A percentile compares a stretch with the other conserved stretches of the same genome.
Conservation (phyloP, 768 basidiomycete genomes). For the Collybia nuda region DNA sequence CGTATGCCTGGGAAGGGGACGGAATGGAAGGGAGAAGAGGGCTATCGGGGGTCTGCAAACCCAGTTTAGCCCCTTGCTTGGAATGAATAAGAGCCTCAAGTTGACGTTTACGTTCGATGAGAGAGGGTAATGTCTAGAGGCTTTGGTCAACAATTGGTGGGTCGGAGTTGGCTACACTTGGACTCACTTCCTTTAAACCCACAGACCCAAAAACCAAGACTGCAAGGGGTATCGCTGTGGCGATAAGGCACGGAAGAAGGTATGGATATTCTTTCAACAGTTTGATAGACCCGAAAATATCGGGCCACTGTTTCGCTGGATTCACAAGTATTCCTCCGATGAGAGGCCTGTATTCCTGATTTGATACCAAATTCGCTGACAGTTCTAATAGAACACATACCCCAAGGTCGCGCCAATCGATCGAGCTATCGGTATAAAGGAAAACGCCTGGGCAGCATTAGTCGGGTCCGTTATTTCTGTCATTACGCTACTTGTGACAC, state of each 20-base stretch:
- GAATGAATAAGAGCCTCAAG: neutral
- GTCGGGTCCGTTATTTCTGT: slow-evolving; percentile 21
- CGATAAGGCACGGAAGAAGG: slow-evolving; percentile 59
- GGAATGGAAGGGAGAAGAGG: slow-evolving; percentile 3
- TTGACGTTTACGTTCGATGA: neutral
- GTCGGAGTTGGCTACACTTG: neutral
- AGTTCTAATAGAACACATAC: neutral
- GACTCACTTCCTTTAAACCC: slow-evolving; percentile 44
- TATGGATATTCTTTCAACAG: slow-evolving; percentile 51
- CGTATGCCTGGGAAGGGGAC: slow-evolving; percentile 1
- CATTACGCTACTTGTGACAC: slow-evolving; percentile 28
- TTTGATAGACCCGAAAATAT: slow-evolving; percentile 30
- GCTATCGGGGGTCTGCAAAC: slow-evolving; percentile 4
- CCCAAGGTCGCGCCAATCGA: slow-evolving; percentile 13
- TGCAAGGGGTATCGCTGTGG: slow-evolving; percentile 46
- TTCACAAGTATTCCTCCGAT: slow-evolving; percentile 49
- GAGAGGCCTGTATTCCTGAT: slow-evolving; percentile 32
- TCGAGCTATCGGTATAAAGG: slow-evolving; percentile 12
- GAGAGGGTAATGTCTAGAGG: slow-evolving; percentile 6
- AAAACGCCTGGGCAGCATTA: slow-evolving; percentile 13
- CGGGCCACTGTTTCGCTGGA: slow-evolving; percentile 46
- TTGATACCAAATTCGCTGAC: neutral
- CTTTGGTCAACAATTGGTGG: neutral
- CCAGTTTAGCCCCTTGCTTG: neutral
- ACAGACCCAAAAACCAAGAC: slow-evolving; percentile 43